Evolutionary conservation across 768 basidiomycete species (phyloP), one percentile per base, ranked within the genome.

Genomic region (Lentinula sp.): DNA sequence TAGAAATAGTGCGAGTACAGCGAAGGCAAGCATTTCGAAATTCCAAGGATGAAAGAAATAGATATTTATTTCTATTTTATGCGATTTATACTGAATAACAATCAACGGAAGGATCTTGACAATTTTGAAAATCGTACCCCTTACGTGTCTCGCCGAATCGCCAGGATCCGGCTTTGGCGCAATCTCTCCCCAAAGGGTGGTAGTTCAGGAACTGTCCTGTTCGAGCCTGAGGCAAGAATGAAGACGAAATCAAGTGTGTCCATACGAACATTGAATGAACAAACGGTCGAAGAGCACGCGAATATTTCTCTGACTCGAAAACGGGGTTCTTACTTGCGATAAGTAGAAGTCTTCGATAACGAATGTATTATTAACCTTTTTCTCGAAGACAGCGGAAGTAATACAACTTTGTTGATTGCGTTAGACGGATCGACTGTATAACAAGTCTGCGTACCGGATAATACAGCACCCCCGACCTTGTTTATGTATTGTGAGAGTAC

Each of bases 21-120:
- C 39, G 4, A 43, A 13, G 41, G 23, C 20, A 12, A 43, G 41
- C 55, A 56, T 56, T 23, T 32, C 12, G 15, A 16, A n/a, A n/a
- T n/a, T n/a, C n/a, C n/a, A n/a, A 12, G 39, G 18, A 16, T 9
- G 46, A 48, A 23, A 18, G 18, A 18, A n/a, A 48, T 4, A 5
- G 16, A 15, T 16, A 6, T 45, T 16, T 16, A 2, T 7, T 48
- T 5, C 9, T 48, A 8, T 48, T 48, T 46, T 48, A 20, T n/a
- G 0, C 18, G 28, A 23, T 43, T 56, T 56, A 56, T 43, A 56
- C n/a, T 28, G 23, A 23, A 20, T 37, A 8, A 12, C n/a, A 6
- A 48, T 48, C 46, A 48, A 20, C 55, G 55, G 55, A 56, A 56
- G 55, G 55, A 56, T 54, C 53, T 54, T 54, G 36, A 54, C 33